A percentile compares a stretch with the other conserved stretches of the same genome.
Evolutionary conservation across 805 yeast species (phyloP).

Genomic region (Nakazawaea molendinolei): DNA sequence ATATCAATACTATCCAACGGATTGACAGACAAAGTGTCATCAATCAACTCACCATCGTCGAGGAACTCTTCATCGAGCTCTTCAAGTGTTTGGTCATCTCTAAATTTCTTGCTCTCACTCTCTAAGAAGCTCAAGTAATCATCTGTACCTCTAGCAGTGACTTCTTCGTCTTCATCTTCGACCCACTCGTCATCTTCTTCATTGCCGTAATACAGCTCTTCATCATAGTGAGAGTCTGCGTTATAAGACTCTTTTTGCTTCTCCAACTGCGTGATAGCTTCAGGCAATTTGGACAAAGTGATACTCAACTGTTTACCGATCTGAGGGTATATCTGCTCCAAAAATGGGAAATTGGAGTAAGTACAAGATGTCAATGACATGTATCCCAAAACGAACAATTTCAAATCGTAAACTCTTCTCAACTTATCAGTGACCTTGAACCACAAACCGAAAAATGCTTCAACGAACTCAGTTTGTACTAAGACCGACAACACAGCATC

Average conservation of each 20-base stretch:
- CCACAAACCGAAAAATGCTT: conserved; percentile 61
- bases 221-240: conserved; percentile 24
- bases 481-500: conserved; percentile 43
- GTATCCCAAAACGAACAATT: conserved; percentile 64
- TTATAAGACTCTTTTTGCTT: conserved; percentile 53
- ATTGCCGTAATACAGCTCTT: conserved; percentile 23
- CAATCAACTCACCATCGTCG: conserved; percentile 64
- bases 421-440: conserved; percentile 46
- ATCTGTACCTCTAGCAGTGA: conserved; percentile 24
- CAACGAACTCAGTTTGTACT: conserved; percentile 35
- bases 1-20: conserved; percentile 75
- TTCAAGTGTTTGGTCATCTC: conserved; percentile 26
- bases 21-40: conserved; percentile 74
- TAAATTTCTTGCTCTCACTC: conserved; percentile 33
- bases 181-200: conserved; percentile 19
- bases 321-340: conserved; percentile 34
- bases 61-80: conserved; percentile 33
- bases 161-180: conserved; percentile 22
- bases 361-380: conserved; percentile 33
- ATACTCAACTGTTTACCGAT: conserved; percentile 45
- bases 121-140: conserved; percentile 44
- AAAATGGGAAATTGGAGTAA: conserved; percentile 12
- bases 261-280: conserved; percentile 60
- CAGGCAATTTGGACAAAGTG: conserved; percentile 58
- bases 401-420: conserved; percentile 74